These are phyloP conservation scores for Zygoascus tannicola DNA, from an alignment of 805 yeast species.

Conservation along the genomic window DNA sequence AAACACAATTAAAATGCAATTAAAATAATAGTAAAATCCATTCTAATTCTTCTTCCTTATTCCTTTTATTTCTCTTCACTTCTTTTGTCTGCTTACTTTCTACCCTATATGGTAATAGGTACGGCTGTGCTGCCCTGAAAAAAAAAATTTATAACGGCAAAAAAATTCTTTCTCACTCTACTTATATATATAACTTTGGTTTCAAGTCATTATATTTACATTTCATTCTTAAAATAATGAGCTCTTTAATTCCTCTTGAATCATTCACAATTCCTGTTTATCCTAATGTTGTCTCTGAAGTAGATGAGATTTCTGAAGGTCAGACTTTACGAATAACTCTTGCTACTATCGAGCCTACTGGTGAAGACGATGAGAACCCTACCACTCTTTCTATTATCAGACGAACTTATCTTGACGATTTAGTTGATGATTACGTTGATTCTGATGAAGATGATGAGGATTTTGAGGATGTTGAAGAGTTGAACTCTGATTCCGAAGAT, in stretches of 20 bases:
- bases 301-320: constrained; percentile 18
- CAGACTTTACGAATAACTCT: constrained; percentile 71
- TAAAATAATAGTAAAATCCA: too few relatives aligned
- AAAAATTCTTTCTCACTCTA: too few relatives aligned
- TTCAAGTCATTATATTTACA: too few relatives aligned
- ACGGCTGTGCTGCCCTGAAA: too few relatives aligned
- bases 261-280: not conserved
- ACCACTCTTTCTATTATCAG: constrained; percentile 84
- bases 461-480: constrained; percentile 28
- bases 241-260: not conserved
- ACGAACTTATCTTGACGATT: constrained; percentile 37
- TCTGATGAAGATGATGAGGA: constrained; percentile 26
- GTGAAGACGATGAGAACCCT: constrained; percentile 58
- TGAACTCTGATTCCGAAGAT: constrained; percentile 30
- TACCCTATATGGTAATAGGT: too few relatives aligned
- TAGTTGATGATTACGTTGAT: constrained; percentile 18
- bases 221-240: not conserved
- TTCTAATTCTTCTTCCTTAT: too few relatives aligned
- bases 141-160: too few relatives aligned
- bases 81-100: too few relatives aligned
- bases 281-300: not conserved
- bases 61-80: too few relatives aligned
- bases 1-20: too few relatives aligned
- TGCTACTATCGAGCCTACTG: constrained; percentile 86
- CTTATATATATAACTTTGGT: too few relatives aligned